Evolutionary conservation across 768 basidiomycete species (phyloP).

Genomic region (Lactarius sanguifluus): DNA sequence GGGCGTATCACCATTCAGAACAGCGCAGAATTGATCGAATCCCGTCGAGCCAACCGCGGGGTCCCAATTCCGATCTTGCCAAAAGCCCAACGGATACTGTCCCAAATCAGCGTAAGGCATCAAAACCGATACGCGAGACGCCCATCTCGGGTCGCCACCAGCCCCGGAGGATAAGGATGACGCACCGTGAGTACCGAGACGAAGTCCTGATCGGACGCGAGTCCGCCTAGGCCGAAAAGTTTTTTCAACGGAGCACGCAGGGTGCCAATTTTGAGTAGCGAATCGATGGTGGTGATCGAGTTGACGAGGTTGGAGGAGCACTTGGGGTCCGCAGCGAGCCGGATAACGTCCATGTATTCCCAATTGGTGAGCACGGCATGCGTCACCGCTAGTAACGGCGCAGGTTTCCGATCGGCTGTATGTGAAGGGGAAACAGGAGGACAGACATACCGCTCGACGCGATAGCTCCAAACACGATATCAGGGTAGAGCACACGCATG

Average conservation of each 20-base stretch:
- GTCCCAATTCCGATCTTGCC: constrained; percentile 91
- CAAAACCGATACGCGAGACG: neutral
- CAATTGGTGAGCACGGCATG: constrained; percentile 81
- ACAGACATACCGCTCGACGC: constrained; percentile 79
- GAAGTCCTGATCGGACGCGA: constrained; percentile 78
- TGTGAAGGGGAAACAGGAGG: constrained; percentile 8
- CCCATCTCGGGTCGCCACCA: neutral
- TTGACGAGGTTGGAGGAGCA: constrained; percentile 63
- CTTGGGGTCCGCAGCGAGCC: constrained; percentile 59
- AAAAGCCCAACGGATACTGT: constrained; percentile 62
- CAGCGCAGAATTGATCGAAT: constrained; percentile 68
- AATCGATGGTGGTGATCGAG: constrained; percentile 61
- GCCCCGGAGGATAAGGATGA: neutral
- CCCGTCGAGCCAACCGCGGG: constrained; percentile 56
- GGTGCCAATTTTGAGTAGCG: constrained; percentile 49
- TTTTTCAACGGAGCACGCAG: constrained; percentile 59
- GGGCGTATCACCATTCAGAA: constrained; percentile 37
- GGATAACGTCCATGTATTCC: constrained; percentile 87
- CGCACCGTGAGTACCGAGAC: constrained; percentile 63
- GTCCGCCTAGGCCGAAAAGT: constrained; percentile 69
- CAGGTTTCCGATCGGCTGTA: neutral
- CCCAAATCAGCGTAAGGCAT: neutral
- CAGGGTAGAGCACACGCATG: constrained; percentile 85
- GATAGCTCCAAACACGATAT: constrained; percentile 86
- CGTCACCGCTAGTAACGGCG: constrained; percentile 59